Evolutionary conservation across 805 yeast species (phyloP).

Genomic region (Wickerhamomyces tratensis): DNA sequence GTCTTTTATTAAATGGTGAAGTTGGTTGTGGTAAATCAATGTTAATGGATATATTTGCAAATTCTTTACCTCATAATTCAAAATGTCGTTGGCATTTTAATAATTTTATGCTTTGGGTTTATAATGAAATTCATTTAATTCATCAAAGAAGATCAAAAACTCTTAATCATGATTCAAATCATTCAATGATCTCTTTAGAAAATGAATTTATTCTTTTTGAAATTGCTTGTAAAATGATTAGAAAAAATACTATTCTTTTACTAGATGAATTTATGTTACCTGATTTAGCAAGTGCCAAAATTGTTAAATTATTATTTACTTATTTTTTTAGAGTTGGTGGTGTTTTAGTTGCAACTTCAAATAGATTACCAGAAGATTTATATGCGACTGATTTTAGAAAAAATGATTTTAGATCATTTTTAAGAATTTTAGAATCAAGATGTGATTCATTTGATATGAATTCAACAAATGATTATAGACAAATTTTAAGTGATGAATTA

Average conservation of each 20-base stretch:
- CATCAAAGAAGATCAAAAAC: constrained; percentile 33
- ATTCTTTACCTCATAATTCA: constrained; percentile 48
- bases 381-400: constrained; percentile 58
- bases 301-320: constrained; percentile 53
- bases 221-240: constrained; percentile 55
- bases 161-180: constrained; percentile 16
- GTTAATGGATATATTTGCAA: constrained; percentile 65
- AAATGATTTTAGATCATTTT: constrained; percentile 46
- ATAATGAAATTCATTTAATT: constrained; percentile 47
- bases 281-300: constrained; percentile 65
- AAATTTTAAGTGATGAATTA: constrained; percentile 11
- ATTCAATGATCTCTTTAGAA: constrained; percentile 30
- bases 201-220: constrained; percentile 59
- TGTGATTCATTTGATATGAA: constrained; percentile 58
- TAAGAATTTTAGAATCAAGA: constrained; percentile 43
- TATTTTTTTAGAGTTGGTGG: constrained; percentile 69
- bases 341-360: constrained; percentile 64
- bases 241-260: constrained; percentile 46
- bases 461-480: constrained; percentile 47
- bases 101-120: constrained; percentile 62
- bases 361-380: constrained; percentile 61
- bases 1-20: constrained; percentile 52
- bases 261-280: constrained; percentile 74
- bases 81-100: constrained; percentile 67
- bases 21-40: constrained; percentile 72